Percentiles rank a stretch among this genome's conserved stretches.
Evolutionary conservation across 441 rosid species (phyloP).

Genomic region (Arabidopsis hybrid): DNA sequence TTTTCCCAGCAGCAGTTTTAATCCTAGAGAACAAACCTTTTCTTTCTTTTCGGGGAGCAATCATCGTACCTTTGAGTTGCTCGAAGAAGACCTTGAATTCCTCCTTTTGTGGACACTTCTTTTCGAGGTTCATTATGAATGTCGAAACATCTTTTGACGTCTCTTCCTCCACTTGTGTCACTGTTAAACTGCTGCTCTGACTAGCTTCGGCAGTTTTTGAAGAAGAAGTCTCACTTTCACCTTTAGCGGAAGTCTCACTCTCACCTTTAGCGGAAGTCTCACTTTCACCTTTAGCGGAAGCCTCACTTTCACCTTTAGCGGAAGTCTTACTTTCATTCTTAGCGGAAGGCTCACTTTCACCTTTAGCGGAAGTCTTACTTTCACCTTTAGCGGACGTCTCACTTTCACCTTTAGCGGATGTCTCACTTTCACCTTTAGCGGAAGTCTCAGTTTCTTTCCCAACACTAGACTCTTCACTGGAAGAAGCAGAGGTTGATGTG

Average conservation of each 20-base stretch:
- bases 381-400: too few species aligned
- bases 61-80: constrained; percentile 32
- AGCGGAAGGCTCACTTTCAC: too few species aligned
- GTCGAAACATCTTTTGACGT: constrained; percentile 20
- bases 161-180: constrained; percentile 19
- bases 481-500: constrained; percentile 19
- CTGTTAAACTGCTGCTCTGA: neutral
- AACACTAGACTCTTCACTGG: neutral
- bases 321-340: too few species aligned
- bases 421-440: too few species aligned
- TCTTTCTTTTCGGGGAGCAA: neutral
- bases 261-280: too few species aligned
- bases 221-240: too few species aligned
- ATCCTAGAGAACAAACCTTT: constrained; percentile 1
- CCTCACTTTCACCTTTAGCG: too few species aligned
- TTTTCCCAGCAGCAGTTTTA: constrained; percentile 20
- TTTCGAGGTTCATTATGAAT: constrained; percentile 40
- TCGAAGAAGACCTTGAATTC: constrained; percentile 33
- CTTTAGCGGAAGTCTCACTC: too few species aligned
- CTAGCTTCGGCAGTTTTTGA: neutral
- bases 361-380: too few species aligned
- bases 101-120: constrained; percentile 42
- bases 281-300: too few species aligned
- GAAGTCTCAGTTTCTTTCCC: neutral
- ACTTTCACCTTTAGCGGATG: too few species aligned